These are phyloP conservation scores for Urochloa ruziziensis DNA, from an alignment of 176 grass and related monocot genomes.

Conservation along the genomic window DNA sequence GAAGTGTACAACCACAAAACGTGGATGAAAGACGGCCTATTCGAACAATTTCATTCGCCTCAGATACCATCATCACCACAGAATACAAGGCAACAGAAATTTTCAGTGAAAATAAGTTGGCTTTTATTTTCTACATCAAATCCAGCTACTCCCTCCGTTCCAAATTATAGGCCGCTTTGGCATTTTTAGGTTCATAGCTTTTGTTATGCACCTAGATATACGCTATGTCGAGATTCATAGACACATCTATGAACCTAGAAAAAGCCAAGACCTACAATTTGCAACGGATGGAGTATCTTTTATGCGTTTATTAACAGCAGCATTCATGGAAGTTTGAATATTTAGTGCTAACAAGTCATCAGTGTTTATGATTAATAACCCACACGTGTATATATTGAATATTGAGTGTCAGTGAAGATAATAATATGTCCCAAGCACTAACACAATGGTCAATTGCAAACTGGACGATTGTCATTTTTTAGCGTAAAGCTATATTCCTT, in stretches of 20 bases:
- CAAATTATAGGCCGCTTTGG: no score
- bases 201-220: no score
- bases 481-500: neutral
- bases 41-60: neutral
- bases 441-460: neutral
- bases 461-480: neutral
- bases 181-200: no score
- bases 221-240: no score
- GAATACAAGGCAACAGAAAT: neutral
- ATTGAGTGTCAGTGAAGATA: neutral
- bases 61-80: conserved; percentile 1
- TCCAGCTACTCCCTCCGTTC: no score
- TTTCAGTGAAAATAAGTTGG: neutral
- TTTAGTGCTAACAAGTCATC: neutral
- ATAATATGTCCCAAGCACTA: neutral
- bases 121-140: conserved; percentile 13
- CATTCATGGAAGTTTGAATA: conserved; percentile 5
- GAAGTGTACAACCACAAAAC: conserved; percentile 12
- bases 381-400: neutral
- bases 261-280: no score
- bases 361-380: neutral
- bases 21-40: neutral
- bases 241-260: no score
- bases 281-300: no score
- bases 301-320: neutral